Conservation (phyloP, 768 basidiomycete genomes). For the Suillus subaureus region DNA sequence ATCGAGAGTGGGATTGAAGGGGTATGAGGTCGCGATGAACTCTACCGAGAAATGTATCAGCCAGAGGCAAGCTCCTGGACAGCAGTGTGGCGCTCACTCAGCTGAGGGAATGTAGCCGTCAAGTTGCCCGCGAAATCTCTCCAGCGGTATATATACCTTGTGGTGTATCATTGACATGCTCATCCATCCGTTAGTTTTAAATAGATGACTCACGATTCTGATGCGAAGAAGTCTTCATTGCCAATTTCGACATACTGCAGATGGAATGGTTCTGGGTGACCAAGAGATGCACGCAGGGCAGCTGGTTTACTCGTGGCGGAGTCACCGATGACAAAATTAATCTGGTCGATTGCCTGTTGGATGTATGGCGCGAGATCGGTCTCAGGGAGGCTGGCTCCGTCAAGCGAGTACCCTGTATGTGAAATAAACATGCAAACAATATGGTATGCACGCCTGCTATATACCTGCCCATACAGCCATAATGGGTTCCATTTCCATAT, state of each 20-base stretch:
- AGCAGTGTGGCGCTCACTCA: slow-evolving; percentile 39
- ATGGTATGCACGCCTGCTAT: neutral
- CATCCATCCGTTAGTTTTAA: neutral
- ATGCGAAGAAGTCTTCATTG: slow-evolving; percentile 56
- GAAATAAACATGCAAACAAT: neutral
- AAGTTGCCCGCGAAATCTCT: slow-evolving; percentile 47
- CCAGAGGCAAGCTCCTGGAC: slow-evolving; percentile 14
- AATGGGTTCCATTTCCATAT: slow-evolving; percentile 56
- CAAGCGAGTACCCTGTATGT: slow-evolving; percentile 50
- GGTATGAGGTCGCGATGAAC: slow-evolving; percentile 57
- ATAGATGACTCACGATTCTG: slow-evolving; percentile 32
- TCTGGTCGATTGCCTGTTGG: slow-evolving; percentile 59
- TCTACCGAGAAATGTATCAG: slow-evolving; percentile 34
- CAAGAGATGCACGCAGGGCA: slow-evolving; percentile 57
- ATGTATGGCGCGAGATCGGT: slow-evolving; percentile 49
- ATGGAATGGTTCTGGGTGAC: slow-evolving; percentile 54
- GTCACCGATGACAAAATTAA: slow-evolving; percentile 64
- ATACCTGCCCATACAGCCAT: slow-evolving; percentile 64
- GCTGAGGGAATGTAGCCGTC: slow-evolving; percentile 49
- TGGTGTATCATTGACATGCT: neutral
- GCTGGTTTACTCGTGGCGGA: slow-evolving; percentile 47
- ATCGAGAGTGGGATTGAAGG: slow-evolving; percentile 45
- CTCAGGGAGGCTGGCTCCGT: slow-evolving; percentile 46
- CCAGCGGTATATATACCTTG: slow-evolving; percentile 57
- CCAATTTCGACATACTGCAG: slow-evolving; percentile 55